These are phyloP conservation scores for Paulownia fortunei DNA, from an alignment of 257 asterid species.

Conservation along the genomic window DNA sequence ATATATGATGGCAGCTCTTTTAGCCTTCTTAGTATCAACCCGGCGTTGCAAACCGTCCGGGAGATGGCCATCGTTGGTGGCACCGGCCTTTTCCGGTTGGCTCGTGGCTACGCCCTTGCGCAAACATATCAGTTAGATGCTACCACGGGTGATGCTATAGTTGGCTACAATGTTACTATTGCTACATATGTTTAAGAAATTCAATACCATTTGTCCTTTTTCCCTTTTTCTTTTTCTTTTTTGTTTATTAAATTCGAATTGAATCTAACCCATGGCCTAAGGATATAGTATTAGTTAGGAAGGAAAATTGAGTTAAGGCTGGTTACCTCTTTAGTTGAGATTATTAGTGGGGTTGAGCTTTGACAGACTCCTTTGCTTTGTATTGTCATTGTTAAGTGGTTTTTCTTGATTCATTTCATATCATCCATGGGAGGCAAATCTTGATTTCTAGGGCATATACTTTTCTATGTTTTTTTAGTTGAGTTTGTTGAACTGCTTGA, in stretches of 20 bases:
- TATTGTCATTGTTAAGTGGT: not conserved
- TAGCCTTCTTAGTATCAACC: conserved; percentile 69
- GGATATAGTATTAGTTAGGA: no score
- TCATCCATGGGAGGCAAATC: not conserved
- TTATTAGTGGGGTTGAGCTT: not conserved
- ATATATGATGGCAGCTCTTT: conserved; percentile 74
- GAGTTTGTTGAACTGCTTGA: conserved; percentile 31
- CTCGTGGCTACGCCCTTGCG: conserved; percentile 78
- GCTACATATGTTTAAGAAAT: conserved; percentile 41
- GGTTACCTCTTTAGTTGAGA: no score
- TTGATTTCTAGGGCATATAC: not conserved
- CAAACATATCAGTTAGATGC: conserved; percentile 45
- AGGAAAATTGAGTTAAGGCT: no score
- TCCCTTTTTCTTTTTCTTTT: not conserved
- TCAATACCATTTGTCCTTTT: not conserved
- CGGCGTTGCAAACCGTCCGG: conserved; percentile 46
- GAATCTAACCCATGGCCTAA: no score
- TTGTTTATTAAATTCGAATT: no score
- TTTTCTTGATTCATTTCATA: not conserved
- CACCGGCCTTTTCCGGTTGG: conserved; percentile 80
- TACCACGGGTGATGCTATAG: conserved; percentile 64
- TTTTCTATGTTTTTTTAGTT: not conserved
- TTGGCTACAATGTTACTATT: conserved; percentile 70
- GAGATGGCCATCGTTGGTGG: conserved; percentile 91
- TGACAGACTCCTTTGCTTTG: not conserved